These are phyloP conservation scores for Ogataea angusta DNA, from an alignment of 805 yeast genomes.

Conservation along the genomic window DNA sequence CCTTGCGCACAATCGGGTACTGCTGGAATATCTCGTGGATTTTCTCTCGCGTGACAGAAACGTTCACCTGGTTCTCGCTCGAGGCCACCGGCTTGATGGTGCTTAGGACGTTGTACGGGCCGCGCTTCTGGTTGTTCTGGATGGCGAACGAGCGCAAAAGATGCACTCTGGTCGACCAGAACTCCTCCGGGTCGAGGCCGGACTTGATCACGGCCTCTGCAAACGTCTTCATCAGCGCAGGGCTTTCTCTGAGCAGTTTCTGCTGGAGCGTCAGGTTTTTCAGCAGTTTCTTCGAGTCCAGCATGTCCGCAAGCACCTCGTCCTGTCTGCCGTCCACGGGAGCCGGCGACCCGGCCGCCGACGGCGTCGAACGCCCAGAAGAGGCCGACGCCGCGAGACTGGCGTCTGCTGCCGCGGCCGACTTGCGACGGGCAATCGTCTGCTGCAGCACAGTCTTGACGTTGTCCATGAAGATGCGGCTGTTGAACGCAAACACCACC, in stretches of 20 bases:
- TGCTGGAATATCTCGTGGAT: slow-evolving; percentile 87
- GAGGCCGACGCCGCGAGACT: slow-evolving; percentile 14
- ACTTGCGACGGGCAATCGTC: slow-evolving; percentile 62
- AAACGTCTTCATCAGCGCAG: slow-evolving; percentile 67
- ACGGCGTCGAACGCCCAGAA: slow-evolving; percentile 1
- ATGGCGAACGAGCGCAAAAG: slow-evolving; percentile 82
- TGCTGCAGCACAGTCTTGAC: slow-evolving; percentile 66
- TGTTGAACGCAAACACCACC: slow-evolving; percentile 61
- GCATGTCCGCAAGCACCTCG: slow-evolving; percentile 33
- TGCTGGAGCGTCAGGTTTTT: slow-evolving; percentile 78
- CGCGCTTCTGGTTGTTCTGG: slow-evolving; percentile 77
- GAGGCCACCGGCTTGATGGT: slow-evolving; percentile 94
- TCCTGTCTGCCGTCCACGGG: slow-evolving; percentile 24
- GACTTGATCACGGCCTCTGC: slow-evolving; percentile 82
- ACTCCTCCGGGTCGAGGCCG: slow-evolving; percentile 74
- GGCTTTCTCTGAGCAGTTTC: slow-evolving; percentile 65
- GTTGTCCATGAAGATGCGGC: slow-evolving; percentile 71
- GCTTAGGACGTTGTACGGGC: slow-evolving; percentile 90
- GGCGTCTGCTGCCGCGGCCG: slow-evolving; percentile 44
- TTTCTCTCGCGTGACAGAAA: slow-evolving; percentile 85
- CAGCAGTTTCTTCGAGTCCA: slow-evolving; percentile 58
- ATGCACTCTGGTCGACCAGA: slow-evolving; percentile 83
- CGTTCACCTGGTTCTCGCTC: slow-evolving; percentile 89
- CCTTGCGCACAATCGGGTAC: slow-evolving; percentile 86
- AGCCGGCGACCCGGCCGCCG: slow-evolving; percentile 16